These are phyloP conservation scores for Vaccinium macrocarpon DNA, from an alignment of 148 eudicot species.

Conservation along the genomic window DNA sequence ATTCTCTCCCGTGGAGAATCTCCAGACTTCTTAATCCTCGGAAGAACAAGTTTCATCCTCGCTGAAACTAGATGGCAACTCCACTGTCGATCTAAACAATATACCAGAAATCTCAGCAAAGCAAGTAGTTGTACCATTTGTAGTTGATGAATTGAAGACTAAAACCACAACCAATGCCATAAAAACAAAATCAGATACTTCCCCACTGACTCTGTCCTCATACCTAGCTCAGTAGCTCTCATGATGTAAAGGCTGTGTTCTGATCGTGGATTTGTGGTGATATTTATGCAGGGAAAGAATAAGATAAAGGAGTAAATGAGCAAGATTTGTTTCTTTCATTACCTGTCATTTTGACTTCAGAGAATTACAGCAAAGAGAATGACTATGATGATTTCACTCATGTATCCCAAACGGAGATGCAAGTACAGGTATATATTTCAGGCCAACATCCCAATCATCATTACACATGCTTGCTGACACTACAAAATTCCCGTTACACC, in stretches of 20 bases:
- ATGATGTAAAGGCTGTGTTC: background rate
- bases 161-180: background rate
- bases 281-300: background rate
- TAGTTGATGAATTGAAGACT: background rate
- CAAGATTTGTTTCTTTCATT: background rate
- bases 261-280: background rate
- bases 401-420: background rate
- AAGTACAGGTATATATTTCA: background rate
- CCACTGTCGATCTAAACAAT: slow-evolving; percentile 42
- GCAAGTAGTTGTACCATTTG: background rate
- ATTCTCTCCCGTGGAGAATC: background rate
- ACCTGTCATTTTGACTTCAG: background rate
- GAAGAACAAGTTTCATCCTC: slow-evolving; percentile 89
- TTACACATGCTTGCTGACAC: background rate
- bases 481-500: background rate
- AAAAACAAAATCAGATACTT: background rate
- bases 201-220: background rate
- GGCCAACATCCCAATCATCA: background rate
- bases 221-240: background rate
- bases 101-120: slow-evolving; percentile 9
- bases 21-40: slow-evolving; percentile 28
- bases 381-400: background rate
- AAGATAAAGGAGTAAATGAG: background rate
- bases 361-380: background rate
- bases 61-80: slow-evolving; percentile 71